Evolutionary conservation across 805 yeast species (phyloP), one percentile per base, ranked within the genome.

Genomic region (Candida sonorensis): DNA sequence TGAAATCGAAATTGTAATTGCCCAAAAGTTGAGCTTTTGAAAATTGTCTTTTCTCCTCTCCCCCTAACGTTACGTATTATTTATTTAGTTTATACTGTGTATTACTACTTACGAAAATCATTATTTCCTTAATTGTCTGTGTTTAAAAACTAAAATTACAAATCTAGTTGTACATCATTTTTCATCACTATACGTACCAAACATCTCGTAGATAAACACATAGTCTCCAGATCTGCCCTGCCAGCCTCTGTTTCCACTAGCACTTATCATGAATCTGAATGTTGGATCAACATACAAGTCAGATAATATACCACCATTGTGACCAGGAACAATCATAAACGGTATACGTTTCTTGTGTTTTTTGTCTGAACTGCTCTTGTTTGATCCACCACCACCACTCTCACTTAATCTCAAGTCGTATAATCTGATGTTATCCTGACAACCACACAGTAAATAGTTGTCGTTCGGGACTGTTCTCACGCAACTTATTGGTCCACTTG

Each of bases 231-330:
- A 71, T 23, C 66, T 62, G 3, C 94, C 87, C 44, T 81, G 87
- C 97, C 97, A 90, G 5, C 98, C 98, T 48, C 97, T 71, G 41
- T 83, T 85, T 8, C 98, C 98, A 53, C 94, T 81, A 1, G 97
- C 79, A 48, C 95, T 81, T 5, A 90, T 71, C 80, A 92, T 67
- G 54, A 83, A 92, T 40, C 92, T 62, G 24, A 94, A 85, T 2
- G 92, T 81, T 19, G 90, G 90, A 55, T 90, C 97, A 15, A 88
- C 79, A 34, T 74, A 66, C 41, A 92, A 61, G 32, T 77, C 75
- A 29, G 94, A 81, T 21, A 92, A 62, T 3, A 76, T 74, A 17
- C 97, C 95, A 30, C 98, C 97, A 50, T 85, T 95, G 55, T 92
- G 97, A 1, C 98, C 97, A 0, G 98, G 96, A 9, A 92, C 71